Percentiles rank a stretch among this genome's conserved stretches.
phyloP scores from a whole-genome alignment of 495 filamentous ascomycete genomes.

The Pseudomonodictys pantanalensis region DNA sequence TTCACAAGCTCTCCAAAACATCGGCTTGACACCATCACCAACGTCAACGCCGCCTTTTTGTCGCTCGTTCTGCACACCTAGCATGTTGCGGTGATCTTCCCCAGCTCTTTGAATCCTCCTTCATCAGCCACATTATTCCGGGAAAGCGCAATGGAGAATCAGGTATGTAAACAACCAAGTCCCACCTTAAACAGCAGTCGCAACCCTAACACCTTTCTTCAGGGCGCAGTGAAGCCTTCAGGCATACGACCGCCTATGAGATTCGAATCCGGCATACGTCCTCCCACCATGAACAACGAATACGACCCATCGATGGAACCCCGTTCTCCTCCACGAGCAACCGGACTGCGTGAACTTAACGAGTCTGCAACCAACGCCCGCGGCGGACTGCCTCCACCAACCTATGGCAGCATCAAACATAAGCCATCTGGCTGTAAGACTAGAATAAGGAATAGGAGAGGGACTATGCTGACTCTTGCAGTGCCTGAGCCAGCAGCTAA shows the following conservation, averaged over 20 bases:
- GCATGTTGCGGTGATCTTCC: constrained; percentile 18
- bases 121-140: constrained; percentile 3
- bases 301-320: constrained; percentile 12
- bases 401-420: constrained; percentile 17
- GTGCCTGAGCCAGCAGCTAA: constrained; percentile 35
- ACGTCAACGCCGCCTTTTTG: not conserved
- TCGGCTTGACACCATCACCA: not conserved
- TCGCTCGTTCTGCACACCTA: not conserved
- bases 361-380: constrained; percentile 25
- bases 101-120: not conserved
- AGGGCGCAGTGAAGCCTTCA: constrained; percentile 19
- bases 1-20: not conserved
- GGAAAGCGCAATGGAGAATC: constrained; percentile 30
- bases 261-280: no score
- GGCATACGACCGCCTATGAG: constrained; percentile 20
- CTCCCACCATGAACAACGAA: no score
- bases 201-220: constrained; percentile 18
- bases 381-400: not conserved
- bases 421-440: constrained; percentile 18
- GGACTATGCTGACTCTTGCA: constrained; percentile 6
- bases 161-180: constrained; percentile 17
- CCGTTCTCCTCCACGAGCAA: not conserved
- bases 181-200: not conserved
- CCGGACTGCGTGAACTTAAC: constrained; percentile 22
- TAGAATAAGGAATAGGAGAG: not conserved